A percentile compares a stretch with the other conserved stretches of the same genome.
Conservation (phyloP, 129 eudicot species). For the Dittrichia graveolens region DNA sequence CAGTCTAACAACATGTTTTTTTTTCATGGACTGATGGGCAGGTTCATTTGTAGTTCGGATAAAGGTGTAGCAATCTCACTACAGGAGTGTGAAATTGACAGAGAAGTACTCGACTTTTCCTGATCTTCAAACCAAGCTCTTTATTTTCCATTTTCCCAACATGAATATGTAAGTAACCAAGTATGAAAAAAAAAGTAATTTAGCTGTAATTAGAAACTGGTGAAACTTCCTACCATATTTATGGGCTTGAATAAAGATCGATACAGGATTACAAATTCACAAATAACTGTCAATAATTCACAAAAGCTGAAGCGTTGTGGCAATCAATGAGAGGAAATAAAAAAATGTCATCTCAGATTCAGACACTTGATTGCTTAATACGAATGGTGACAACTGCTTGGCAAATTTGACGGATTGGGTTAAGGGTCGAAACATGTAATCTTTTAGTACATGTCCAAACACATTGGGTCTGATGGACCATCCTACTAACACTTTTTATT, state of each 20-base stretch:
- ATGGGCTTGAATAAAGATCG: not conserved
- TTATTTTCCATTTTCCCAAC: not conserved
- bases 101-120: slow-evolving; percentile 8
- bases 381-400: not conserved
- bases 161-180: slow-evolving; percentile 23
- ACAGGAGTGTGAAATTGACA: slow-evolving; percentile 15
- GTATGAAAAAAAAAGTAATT: slow-evolving; percentile 7
- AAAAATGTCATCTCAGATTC: not conserved
- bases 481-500: not conserved
- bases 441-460: not conserved
- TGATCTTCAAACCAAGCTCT: slow-evolving; percentile 36
- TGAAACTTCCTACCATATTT: slow-evolving; percentile 9
- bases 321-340: not conserved
- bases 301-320: slow-evolving; percentile 4
- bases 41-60: slow-evolving; percentile 72
- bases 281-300: not conserved
- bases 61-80: slow-evolving; percentile 44
- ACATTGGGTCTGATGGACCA: not conserved
- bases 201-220: slow-evolving; percentile 11
- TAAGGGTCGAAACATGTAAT: not conserved
- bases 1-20: slow-evolving; percentile 4
- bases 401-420: not conserved
- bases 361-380: not conserved
- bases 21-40: slow-evolving; percentile 23
- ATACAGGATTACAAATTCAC: not conserved